A percentile compares a stretch with the other conserved stretches of the same genome.
phyloP scores from a whole-genome alignment of 257 asterid genomes.

The Petunia axillaris region DNA sequence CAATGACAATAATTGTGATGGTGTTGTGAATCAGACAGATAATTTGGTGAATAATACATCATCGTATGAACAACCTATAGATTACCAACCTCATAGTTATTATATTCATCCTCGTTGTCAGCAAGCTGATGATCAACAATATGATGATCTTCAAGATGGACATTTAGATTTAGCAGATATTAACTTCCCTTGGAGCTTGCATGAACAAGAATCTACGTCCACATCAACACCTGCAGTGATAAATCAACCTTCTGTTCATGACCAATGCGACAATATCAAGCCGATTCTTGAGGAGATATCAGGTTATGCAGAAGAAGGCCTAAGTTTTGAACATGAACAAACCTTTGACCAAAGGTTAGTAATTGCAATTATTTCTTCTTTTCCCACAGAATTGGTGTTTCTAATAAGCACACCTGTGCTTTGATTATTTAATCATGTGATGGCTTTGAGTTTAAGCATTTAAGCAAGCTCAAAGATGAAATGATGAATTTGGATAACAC shows the following conservation, averaged over 20 bases:
- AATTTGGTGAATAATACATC: not conserved
- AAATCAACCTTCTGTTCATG: conserved; percentile 18
- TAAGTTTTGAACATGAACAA: conserved; percentile 24
- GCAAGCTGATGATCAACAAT: conserved; percentile 13
- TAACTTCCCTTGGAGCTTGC: conserved; percentile 27
- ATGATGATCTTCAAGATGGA: conserved; percentile 17
- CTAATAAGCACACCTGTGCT: not conserved
- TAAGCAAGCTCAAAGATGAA: not conserved
- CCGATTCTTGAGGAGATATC: conserved; percentile 27
- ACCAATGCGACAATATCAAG: conserved; percentile 14
- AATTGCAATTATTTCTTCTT: not conserved
- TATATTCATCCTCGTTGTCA: conserved; percentile 22
- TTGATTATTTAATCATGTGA: not conserved
- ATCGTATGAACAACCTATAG: not conserved
- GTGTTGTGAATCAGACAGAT: not conserved
- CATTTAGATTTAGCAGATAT: conserved; percentile 13
- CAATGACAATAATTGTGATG: conserved; percentile 37
- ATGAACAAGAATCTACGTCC: conserved; percentile 18
- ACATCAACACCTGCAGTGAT: not conserved
- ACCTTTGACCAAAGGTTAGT: conserved; percentile 26
- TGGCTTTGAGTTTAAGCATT: not conserved
- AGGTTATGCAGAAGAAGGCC: conserved; percentile 13
- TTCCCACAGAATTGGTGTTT: too few relatives aligned
- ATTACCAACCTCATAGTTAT: conserved; percentile 19
- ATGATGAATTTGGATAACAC: not conserved